These are phyloP conservation scores for Oleoguttula mirabilis DNA, from an alignment of 495 filamentous ascomycete genomes.

Conservation along the genomic window DNA sequence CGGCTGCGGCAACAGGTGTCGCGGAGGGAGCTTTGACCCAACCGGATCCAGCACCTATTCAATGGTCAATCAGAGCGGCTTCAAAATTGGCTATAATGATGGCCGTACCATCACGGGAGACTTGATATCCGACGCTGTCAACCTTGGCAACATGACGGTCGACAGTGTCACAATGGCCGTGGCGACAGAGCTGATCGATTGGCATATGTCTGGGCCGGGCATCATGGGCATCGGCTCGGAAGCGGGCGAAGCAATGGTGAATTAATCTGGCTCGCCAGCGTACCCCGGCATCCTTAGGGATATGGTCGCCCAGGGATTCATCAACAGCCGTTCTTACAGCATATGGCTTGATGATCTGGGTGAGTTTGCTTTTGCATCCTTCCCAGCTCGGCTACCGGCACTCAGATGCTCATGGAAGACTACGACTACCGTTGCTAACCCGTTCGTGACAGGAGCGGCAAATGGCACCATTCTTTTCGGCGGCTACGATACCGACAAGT, in stretches of 20 bases:
- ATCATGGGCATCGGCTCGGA: slow-evolving; percentile 81
- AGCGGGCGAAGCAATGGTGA: no score
- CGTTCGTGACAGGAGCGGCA: neutral
- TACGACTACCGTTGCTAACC: neutral
- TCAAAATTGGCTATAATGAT: neutral
- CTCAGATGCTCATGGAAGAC: neutral
- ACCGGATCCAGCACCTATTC: neutral
- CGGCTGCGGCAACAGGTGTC: neutral
- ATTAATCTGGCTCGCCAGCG: slow-evolving; percentile 49
- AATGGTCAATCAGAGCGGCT: neutral
- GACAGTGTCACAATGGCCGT: neutral
- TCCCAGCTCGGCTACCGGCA: no score
- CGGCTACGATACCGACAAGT: slow-evolving; percentile 62
- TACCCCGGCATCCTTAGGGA: slow-evolving; percentile 74
- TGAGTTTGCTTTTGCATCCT: slow-evolving; percentile 1
- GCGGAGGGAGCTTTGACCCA: neutral
- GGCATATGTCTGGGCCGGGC: slow-evolving; percentile 29
- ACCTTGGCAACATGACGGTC: neutral
- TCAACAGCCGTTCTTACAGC: slow-evolving; percentile 69
- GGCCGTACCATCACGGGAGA: neutral
- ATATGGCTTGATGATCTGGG: slow-evolving; percentile 73
- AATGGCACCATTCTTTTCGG: neutral
- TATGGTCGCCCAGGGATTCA: slow-evolving; percentile 57
- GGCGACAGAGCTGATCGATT: neutral
- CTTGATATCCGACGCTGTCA: neutral